These are phyloP conservation scores for Schizothecium vesticola DNA, from an alignment of 495 filamentous ascomycete genomes.

Conservation along the genomic window DNA sequence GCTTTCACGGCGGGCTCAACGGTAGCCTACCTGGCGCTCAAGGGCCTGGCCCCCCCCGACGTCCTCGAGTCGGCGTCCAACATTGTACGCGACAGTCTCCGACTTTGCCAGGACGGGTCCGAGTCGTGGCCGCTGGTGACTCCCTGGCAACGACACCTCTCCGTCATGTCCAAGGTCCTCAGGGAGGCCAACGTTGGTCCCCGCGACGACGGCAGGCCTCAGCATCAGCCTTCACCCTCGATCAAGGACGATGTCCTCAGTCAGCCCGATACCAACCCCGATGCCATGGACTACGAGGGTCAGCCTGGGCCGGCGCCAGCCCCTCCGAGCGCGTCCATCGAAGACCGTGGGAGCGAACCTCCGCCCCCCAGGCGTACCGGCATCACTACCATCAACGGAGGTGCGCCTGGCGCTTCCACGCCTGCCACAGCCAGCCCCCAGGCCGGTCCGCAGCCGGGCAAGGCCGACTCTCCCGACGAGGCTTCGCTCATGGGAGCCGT, in stretches of 20 bases:
- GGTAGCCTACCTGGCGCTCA: constrained; percentile 46
- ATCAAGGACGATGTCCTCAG: constrained; percentile 43
- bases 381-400: constrained; percentile 48
- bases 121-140: constrained; percentile 46
- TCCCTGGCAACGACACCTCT: constrained; percentile 47
- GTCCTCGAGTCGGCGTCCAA: constrained; percentile 41
- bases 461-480: constrained; percentile 37
- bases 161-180: constrained; percentile 47
- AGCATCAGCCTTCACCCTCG: constrained; percentile 28
- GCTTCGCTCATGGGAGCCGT: constrained; percentile 20
- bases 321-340: constrained; percentile 10
- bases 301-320: constrained; percentile 22
- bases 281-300: constrained; percentile 44
- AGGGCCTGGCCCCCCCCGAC: constrained; percentile 41
- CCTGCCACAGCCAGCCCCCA: constrained; percentile 41
- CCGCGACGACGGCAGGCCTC: constrained; percentile 24
- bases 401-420: constrained; percentile 37
- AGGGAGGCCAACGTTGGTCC: constrained; percentile 32
- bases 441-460: constrained; percentile 24
- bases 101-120: constrained; percentile 43
- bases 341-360: constrained; percentile 39
- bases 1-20: constrained; percentile 48
- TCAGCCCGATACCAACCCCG: constrained; percentile 39
- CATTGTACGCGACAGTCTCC: constrained; percentile 45
- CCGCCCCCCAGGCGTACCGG: constrained; percentile 39